Percentiles rank a stretch among this genome's conserved stretches.
phyloP scores from a whole-genome alignment of 306 rosid species.

The Cercis canadensis region DNA sequence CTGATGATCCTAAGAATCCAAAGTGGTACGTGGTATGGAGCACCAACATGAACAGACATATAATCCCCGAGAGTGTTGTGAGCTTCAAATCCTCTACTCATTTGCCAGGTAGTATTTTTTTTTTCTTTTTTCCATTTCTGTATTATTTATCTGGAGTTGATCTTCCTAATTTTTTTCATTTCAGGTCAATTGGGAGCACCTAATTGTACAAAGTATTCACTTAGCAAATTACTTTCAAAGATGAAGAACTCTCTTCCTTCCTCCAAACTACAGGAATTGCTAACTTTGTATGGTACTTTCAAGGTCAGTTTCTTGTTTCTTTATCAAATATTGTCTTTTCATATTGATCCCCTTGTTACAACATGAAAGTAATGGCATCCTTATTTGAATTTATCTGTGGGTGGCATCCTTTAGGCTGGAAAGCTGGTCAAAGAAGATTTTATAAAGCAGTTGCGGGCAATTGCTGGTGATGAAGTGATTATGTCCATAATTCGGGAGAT shows the following conservation, averaged over 20 bases:
- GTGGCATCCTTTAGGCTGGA: slow-evolving; percentile 49
- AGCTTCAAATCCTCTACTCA: slow-evolving; percentile 49
- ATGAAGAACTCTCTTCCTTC: slow-evolving; percentile 49
- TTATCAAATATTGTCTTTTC: neutral
- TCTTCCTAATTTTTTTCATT: neutral
- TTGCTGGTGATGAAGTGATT: slow-evolving; percentile 59
- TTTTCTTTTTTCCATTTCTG: neutral
- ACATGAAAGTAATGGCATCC: neutral
- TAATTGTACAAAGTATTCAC: neutral
- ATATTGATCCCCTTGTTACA: neutral
- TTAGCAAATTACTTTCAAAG: slow-evolving; percentile 46
- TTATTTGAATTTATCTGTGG: slow-evolving; percentile 17
- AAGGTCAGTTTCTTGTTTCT: slow-evolving; percentile 41
- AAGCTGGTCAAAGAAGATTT: slow-evolving; percentile 44
- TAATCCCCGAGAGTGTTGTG: slow-evolving; percentile 65
- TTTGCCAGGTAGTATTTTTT: slow-evolving; percentile 37
- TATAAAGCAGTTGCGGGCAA: slow-evolving; percentile 47
- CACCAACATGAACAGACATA: slow-evolving; percentile 55
- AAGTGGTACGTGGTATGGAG: slow-evolving; percentile 66
- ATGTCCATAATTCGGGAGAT: slow-evolving; percentile 49
- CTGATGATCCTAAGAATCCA: slow-evolving; percentile 58
- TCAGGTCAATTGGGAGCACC: slow-evolving; percentile 41
- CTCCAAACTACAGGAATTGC: slow-evolving; percentile 45
- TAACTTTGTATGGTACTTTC: slow-evolving; percentile 34
- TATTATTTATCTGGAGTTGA: neutral